Base-by-base conservation (phyloP, 176 grass and related monocot species). In the Pharus latifolius region DNA sequence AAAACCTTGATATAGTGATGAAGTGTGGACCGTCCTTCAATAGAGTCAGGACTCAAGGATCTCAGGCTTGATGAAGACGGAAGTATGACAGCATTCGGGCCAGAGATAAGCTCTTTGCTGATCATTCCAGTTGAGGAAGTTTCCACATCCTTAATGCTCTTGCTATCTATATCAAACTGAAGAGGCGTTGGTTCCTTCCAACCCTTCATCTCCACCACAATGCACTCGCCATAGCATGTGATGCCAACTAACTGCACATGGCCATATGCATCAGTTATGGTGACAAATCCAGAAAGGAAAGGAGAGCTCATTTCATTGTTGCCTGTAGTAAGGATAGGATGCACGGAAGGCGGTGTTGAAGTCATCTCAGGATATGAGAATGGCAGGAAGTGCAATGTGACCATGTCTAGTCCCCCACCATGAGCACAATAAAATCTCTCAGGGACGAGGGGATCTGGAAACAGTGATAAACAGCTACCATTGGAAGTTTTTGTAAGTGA, bases 1-100 rank as follows among this genome's bases (percentile, higher is more conserved):
- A 98, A 98, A 85, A 93, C 74, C 72, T 93, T 98, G 56, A 91
- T 90, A 69, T 98, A 94, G 71, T 93, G 95, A 83, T 91, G 90
- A 85, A 98, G 86, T 20, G 84, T 81, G 57, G 87, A 82, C 60
- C 91, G 88, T 52, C 95, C 89, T 80, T 98, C 95, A 61, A 93
- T 91, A 63, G 95, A 91, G 26, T 93, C 87, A 31, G 81, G 79
- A 52, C 82, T 49, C 63, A 93, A 63, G n/a, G 74, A 83, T 73
- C 70, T 83, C 63, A 98, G 57, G 81, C 86, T 88, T 67, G 84
- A 79, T 5, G 75, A 80, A 56, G 87, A 78, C 60, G 86, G 81
- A 56, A 98, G 73, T 71, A 88, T 69, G 63, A 88, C 77, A 49
- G 65, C 50, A 46, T 91, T 88, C 64, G 95, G 87, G 29, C 95